phyloP scores from a whole-genome alignment of 169 alveolate genomes.

The Eimeria zaria region DNA sequence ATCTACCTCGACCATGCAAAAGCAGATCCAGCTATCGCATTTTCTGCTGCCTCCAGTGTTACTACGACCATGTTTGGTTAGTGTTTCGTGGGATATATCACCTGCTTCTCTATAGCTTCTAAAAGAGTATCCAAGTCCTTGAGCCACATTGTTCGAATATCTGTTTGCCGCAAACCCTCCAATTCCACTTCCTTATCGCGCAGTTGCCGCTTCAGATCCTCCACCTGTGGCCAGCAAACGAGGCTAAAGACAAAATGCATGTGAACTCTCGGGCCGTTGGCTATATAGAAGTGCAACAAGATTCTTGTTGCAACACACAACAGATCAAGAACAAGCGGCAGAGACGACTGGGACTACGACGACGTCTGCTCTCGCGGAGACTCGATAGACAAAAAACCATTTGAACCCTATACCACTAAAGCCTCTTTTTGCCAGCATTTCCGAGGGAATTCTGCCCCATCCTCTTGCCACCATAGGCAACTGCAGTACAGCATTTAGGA shows the following conservation, averaged over 20 bases:
- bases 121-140: constrained; percentile 82
- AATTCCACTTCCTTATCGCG: constrained; percentile 81
- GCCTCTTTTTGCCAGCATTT: neutral
- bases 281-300: neutral
- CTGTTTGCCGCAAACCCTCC: constrained; percentile 78
- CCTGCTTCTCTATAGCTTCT: constrained; percentile 84
- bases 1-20: neutral
- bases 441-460: neutral
- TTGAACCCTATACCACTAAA: neutral
- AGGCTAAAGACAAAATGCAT: neutral
- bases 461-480: neutral
- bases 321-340: neutral
- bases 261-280: neutral
- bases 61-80: neutral
- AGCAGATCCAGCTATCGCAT: neutral
- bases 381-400: neutral
- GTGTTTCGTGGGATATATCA: neutral
- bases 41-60: neutral
- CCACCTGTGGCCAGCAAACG: constrained; percentile 60
- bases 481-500: neutral
- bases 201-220: constrained; percentile 83
- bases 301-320: neutral
- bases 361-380: neutral
- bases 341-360: neutral
- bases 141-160: constrained; percentile 84